Percentiles rank a stretch among this genome's conserved stretches.
Evolutionary conservation across 768 basidiomycete genomes (phyloP).

Genomic region (Mycena metata): DNA sequence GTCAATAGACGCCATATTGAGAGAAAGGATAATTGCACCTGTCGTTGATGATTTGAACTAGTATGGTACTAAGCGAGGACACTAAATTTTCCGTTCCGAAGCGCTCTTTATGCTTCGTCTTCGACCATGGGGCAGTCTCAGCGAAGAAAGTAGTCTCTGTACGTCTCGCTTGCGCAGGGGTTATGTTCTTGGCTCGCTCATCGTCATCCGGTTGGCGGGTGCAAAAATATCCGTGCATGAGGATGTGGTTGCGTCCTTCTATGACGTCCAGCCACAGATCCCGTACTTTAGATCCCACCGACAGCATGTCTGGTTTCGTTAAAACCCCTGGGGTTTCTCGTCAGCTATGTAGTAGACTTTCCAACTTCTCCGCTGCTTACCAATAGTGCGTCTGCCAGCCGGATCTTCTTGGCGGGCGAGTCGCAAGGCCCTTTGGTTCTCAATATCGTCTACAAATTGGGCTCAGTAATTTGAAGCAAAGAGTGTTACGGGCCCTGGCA

Average conservation of each 20-base stretch:
- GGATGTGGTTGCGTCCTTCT: constrained; percentile 53
- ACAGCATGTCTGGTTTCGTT: constrained; percentile 67
- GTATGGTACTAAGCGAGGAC: constrained; percentile 49
- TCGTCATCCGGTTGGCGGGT: constrained; percentile 58
- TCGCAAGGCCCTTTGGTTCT: constrained; percentile 68
- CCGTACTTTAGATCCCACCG: constrained; percentile 50
- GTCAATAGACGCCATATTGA: neutral
- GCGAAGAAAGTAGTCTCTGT: constrained; percentile 53
- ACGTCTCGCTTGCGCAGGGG: constrained; percentile 48
- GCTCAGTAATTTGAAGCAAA: neutral
- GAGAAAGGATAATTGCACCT: constrained; percentile 16
- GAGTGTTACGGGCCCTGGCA: constrained; percentile 36
- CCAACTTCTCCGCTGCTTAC: constrained; percentile 41
- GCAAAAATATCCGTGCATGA: constrained; percentile 59
- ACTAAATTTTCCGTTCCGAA: constrained; percentile 56
- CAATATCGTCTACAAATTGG: constrained; percentile 65
- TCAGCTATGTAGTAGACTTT: neutral
- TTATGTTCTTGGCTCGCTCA: constrained; percentile 48
- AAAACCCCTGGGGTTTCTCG: constrained; percentile 57
- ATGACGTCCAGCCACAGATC: constrained; percentile 59
- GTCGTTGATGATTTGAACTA: constrained; percentile 52
- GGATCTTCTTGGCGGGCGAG: constrained; percentile 63
- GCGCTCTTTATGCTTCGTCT: constrained; percentile 40
- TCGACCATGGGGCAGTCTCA: constrained; percentile 52
- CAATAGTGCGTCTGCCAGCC: constrained; percentile 64